phyloP scores from a whole-genome alignment of 345 rosid species.

The Diplotaxis tenuifolia region DNA sequence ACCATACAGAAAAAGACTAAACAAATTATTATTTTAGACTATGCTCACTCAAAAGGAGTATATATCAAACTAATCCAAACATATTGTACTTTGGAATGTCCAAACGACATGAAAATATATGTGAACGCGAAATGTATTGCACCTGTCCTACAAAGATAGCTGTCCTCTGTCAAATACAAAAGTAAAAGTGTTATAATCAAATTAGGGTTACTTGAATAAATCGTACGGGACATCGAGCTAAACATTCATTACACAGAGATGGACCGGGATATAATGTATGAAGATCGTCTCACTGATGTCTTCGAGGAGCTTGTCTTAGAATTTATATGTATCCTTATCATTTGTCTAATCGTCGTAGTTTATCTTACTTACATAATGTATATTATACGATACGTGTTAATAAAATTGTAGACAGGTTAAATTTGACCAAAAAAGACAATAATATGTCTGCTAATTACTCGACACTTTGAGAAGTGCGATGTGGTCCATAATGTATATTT shows the following conservation, averaged over 20 bases:
- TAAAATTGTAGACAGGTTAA: constrained; percentile 11
- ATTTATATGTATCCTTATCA: constrained; percentile 36
- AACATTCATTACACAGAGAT: neutral
- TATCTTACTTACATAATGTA: neutral
- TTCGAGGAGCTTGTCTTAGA: constrained; percentile 58
- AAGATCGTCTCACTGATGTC: constrained; percentile 45
- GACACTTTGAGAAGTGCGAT: constrained; percentile 27
- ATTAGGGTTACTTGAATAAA: neutral
- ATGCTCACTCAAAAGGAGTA: neutral
- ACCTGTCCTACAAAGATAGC: constrained; percentile 39
- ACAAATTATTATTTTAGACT: no score
- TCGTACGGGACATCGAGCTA: neutral
- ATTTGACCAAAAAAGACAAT: constrained; percentile 30
- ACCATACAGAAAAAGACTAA: no score
- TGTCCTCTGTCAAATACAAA: constrained; percentile 27
- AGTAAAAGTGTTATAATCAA: neutral
- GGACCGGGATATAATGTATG: constrained; percentile 26
- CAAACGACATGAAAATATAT: constrained; percentile 32
- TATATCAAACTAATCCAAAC: constrained; percentile 2
- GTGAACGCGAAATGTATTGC: constrained; percentile 32
- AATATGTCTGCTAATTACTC: constrained; percentile 40
- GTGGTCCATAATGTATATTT: constrained; percentile 15
- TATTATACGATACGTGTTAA: constrained; percentile 10
- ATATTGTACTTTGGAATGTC: constrained; percentile 22
- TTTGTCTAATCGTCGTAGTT: constrained; percentile 18